Base-by-base conservation (phyloP, 2,329 filamentous ascomycete species). In the Neobulgaria alba region DNA sequence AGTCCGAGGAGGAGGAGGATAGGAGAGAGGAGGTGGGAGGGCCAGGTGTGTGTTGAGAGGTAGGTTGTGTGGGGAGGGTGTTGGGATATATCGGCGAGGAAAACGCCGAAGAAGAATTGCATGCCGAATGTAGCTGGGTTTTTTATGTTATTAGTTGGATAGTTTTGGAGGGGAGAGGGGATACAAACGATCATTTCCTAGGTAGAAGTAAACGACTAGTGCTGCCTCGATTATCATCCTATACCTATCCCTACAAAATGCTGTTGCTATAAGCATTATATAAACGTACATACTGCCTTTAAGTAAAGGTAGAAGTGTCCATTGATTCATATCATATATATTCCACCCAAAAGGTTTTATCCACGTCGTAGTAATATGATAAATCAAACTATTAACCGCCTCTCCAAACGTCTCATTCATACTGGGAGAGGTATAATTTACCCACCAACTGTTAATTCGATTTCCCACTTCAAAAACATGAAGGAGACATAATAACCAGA, bases 91-190 rank as follows among this genome's bases (percentile, higher is more conserved):
- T 81, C 77, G 21, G 74, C 71, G 20, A 82, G 64, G 53, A 80
- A 73, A 52, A 75, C 75, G 46, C 77, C 77, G 43, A 71, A 72
- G 58, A 77, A 74, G 54, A 79, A 73, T 57, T 77, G 77, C 60
- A 74, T 71, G 36, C 71, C 69, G 45, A 73, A 74, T 26, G 61
- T 61, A 20, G 64, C 65, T 68, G 35, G 2, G 10, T 39, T n/a
- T n/a, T n/a, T n/a, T 10, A 10, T 12, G 17, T 49, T 45, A 52
- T 43, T 10, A 38, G 16, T 30, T 32, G 21, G 12, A 36, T 12
- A 34, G 18, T 4, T n/a, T n/a, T n/a, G n/a, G n/a, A n/a, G n/a
- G 29, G 19, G 15, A 12, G 5, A 15, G 31, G 29, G 5, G 20
- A 18, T 36, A 43, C 41, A 47, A 56, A 50, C 57, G 56, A 31